These are phyloP conservation scores for Ophiostoma perfectum DNA, from an alignment of 2,329 filamentous ascomycete genomes.

Conservation along the genomic window DNA sequence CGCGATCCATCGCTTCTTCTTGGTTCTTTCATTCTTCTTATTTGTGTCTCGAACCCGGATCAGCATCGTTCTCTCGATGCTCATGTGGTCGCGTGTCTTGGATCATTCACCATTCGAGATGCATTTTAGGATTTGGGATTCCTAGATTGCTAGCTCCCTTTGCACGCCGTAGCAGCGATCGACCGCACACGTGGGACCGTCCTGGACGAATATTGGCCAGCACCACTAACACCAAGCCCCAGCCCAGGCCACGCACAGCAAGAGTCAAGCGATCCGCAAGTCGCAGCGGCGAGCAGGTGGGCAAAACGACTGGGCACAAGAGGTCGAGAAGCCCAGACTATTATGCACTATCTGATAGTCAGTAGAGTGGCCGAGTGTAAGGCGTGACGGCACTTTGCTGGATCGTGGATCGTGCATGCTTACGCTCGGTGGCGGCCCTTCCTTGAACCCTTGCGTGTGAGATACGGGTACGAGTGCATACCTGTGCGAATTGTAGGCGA, in stretches of 20 bases:
- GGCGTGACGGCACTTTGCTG: not conserved
- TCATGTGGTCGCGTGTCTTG: slow-evolving; percentile 10
- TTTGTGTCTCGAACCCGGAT: not conserved
- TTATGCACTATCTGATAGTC: too few species aligned
- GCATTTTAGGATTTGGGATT: not conserved
- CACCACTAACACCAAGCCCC: not conserved
- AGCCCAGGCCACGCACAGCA: not conserved
- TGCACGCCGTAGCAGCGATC: not conserved
- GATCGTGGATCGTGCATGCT: not conserved
- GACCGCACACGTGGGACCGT: slow-evolving; percentile 25
- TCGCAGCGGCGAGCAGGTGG: slow-evolving; percentile 25
- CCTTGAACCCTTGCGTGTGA: not conserved
- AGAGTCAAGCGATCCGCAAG: not conserved
- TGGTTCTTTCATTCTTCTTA: not conserved
- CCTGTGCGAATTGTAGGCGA: not conserved
- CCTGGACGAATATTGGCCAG: slow-evolving; percentile 23
- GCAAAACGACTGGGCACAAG: slow-evolving; percentile 25
- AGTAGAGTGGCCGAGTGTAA: not conserved
- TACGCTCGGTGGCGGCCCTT: not conserved
- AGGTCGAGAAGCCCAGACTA: not conserved
- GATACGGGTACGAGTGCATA: not conserved
- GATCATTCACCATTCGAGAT: not conserved
- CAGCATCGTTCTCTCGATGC: not conserved
- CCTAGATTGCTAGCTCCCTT: not conserved
- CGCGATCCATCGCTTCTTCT: not conserved